Base-by-base conservation (phyloP, 805 yeast species). In the Jamesozyma lodderae region DNA sequence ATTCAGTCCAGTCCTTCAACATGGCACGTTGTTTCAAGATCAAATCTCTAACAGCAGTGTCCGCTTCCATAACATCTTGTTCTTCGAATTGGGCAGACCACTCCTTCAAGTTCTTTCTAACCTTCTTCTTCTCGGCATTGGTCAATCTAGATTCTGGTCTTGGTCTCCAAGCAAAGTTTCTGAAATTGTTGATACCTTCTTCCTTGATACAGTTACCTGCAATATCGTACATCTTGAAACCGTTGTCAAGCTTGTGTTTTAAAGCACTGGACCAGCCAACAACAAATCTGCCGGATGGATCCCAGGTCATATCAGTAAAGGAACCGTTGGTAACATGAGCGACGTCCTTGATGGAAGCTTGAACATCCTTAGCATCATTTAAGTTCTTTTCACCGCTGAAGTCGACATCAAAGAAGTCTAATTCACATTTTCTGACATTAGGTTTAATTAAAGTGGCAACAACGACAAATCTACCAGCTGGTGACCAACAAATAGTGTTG, bases 121-220 rank as follows among this genome's bases (percentile, higher is more conserved):
- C 86, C 72, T 80, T 81, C 81, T 86, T 85, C 69, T 77, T 77
- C 62, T 85, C 94, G 48, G 77, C 81, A 52, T 79, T 77, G 44
- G 79, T 69, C 57, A 92, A 75, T 47, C 79, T 63, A 2, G 87
- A 72, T 15, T 74, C 75, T 36, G 98, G 98, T 68, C 98, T 80
- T 55, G 97, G 97, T 71, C 99, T 83, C 99, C 99, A 92, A 45
- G 76, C 69, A 55, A 90, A 84, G 45, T 83, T 88, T 66, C 79
- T 83, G 75, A 92, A 86, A 40, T 79, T 82, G 52, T 84, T 92
- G 44, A 84, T 62, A 18, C 72, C 62, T 55, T 88, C 95, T 52
- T 83, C 92, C 50, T 79, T 77, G 43, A 85, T 62, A 47, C 78
- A 49, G 48, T 69, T 71, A 55, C 98, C 99, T 35, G 82, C 79